Base-by-base conservation (phyloP, 495 filamentous ascomycete genomes). In the Podospora australis region DNA sequence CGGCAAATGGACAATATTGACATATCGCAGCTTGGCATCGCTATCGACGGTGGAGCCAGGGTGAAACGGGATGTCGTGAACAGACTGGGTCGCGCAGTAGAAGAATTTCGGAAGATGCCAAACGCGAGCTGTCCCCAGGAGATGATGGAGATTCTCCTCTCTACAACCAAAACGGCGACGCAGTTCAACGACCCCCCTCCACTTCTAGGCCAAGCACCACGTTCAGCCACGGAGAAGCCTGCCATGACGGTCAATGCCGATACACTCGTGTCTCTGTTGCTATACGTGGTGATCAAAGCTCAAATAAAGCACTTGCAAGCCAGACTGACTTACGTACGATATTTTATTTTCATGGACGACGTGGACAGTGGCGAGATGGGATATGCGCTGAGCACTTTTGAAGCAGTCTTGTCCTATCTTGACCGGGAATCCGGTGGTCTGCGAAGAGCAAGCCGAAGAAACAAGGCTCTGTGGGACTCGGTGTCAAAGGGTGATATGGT, bases 331-430 rank as follows among this genome's bases (percentile, higher is more conserved):
- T 97, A 96, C 61, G 95, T 99, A 81, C 85, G 89, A 44, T 85
- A 92, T 49, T 99, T 96, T 55, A 88, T 95, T 58, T 97, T 95
- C 63, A 87, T 92, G 29, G 91, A 96, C 52, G 94, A 97, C 72
- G 90, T 97, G 10, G 94, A 99, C 46, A 91, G 82, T 59, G 94
- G 94, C 25, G 94, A 99, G 69, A 86, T 90, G 72, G 94, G 94
- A 20, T 99, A 99, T 68, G 89, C 95, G 5, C 70, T 99, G 25
- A 97, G 91, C 60, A 99, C 94, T 1, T 86, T 96, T 41, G 94
- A 99, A 67, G 94, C 88, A 1, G 94, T 99, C 4, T 69, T 99
- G 10, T 86, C 89, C 7, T 96, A 99, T 66, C 78, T 99, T 14
- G 78, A 83, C 17, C 81, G 81, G 21, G 90, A 95, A 54, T 89